Evolutionary conservation across 2,329 filamentous ascomycete species (phyloP), one percentile per base, ranked within the genome.

Genomic region (Cyanodermella asteris): DNA sequence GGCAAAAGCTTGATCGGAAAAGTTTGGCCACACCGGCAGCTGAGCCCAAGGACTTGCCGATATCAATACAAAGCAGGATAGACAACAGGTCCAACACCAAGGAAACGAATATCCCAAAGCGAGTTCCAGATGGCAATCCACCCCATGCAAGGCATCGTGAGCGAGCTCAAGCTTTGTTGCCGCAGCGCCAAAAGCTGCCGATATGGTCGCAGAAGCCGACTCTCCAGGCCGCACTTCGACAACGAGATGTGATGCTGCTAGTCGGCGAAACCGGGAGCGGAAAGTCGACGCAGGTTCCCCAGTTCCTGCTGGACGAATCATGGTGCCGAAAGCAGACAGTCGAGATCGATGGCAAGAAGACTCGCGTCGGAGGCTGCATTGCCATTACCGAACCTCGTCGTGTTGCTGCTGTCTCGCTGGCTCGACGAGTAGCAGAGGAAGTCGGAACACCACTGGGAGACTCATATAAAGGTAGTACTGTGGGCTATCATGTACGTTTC

Each of bases 201-300:
- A 84, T 93, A 35, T 91, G 77, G 67, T 51, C 61, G 4, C 64
- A 81, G 34, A 66, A 66, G 23, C 55, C 70, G 17, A 61, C 72
- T 14, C 90, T 93, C 24, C 66, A 68, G 18, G 42, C 56, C 10
- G 56, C 64, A 3, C 50, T 91, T 5, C 54, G 55, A 8, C 51
- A 64, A 17, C 69, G 66, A 32, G 66, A 90, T 39, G 66, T 91
- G 1, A 62, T 97, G 25, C 59, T 97, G 0, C 54, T 97, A 9
- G 73, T 87, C 3, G 84, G 84, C 52, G 84, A 94, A 47, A 97
- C 87, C 0, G 87, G 87, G 44, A 91, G 78, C 9, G 87, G 87
- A 43, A 97, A 97, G 51, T 90, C 77, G 53, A 97, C 87, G 0
- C 87, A 97, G 48, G 72, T 93, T 0, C 84, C 87, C 0, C 87